Evolutionary conservation across 768 basidiomycete genomes (phyloP).

Genomic region (Symmetrospora coprosmae): DNA sequence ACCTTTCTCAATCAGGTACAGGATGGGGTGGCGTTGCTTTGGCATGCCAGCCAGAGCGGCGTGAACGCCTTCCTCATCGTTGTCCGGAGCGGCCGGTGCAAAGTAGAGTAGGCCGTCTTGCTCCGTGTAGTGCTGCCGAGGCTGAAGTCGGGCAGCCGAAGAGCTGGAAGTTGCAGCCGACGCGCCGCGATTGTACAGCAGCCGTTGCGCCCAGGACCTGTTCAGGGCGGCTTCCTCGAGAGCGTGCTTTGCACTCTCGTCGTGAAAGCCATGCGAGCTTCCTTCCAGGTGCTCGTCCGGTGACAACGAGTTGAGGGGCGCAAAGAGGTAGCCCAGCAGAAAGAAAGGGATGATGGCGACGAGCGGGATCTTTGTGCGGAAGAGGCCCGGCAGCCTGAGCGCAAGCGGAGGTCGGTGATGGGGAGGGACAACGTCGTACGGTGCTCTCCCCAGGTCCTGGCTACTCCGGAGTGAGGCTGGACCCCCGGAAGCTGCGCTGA

Average conservation of each 20-base stretch:
- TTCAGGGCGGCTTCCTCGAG: too few relatives aligned
- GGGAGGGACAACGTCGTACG: too few relatives aligned
- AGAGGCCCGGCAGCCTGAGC: neutral
- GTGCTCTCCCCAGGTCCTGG: too few relatives aligned
- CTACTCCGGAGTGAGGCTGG: too few relatives aligned
- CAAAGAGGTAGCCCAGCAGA: neutral
- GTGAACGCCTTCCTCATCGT: neutral
- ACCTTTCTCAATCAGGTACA: constrained; percentile 57
- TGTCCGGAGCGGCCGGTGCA: neutral
- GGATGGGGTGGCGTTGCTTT: constrained; percentile 51
- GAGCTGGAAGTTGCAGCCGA: too few relatives aligned
- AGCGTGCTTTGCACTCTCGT: too few relatives aligned
- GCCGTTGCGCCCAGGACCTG: too few relatives aligned
- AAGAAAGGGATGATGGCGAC: constrained; percentile 7
- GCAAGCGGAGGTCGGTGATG: neutral
- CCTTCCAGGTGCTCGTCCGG: too few relatives aligned
- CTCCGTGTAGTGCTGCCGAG: neutral
- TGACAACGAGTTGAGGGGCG: neutral
- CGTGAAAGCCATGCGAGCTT: too few relatives aligned
- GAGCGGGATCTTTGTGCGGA: neutral
- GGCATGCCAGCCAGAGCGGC: constrained; percentile 15
- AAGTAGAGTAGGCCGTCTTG: constrained; percentile 12
- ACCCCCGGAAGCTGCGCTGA: too few relatives aligned
- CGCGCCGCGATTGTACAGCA: too few relatives aligned
- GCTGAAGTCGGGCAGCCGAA: too few relatives aligned